Conservation (phyloP, 2,329 filamentous ascomycete species). For the Penicillium sclerotigenum region DNA sequence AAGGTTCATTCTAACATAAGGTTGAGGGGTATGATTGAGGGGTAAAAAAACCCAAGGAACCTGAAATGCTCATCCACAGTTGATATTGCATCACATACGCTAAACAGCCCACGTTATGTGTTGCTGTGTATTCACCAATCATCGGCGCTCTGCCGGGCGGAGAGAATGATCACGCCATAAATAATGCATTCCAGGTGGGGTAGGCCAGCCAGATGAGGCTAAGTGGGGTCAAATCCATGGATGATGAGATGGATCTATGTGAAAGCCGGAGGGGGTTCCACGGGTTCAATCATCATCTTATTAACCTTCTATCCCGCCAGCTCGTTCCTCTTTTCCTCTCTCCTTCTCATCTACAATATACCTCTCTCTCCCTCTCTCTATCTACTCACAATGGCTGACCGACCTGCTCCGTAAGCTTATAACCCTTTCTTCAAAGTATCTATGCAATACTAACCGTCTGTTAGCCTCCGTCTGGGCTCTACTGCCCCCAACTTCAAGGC, state of each 20-base stretch:
- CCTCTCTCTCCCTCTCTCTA: neutral
- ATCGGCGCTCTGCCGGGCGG: conserved; percentile 29
- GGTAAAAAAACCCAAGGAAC: neutral
- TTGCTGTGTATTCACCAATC: conserved; percentile 25
- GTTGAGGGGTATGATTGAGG: neutral
- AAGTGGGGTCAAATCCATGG: conserved; percentile 12
- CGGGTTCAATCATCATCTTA: neutral
- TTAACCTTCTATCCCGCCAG: neutral
- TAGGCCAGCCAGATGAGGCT: neutral
- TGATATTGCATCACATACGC: conserved; percentile 9
- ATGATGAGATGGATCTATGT: conserved; percentile 12
- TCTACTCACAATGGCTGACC: conserved; percentile 41
- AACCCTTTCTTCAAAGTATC: neutral
- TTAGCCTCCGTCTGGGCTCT: conserved; percentile 62
- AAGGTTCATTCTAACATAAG: neutral
- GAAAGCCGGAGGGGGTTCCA: conserved; percentile 13
- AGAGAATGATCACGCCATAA: conserved; percentile 27
- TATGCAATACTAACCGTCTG: conserved; percentile 8
- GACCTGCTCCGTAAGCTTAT: conserved; percentile 43
- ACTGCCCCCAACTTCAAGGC: conserved; percentile 67
- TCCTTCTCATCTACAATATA: conserved; percentile 1
- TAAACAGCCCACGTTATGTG: conserved; percentile 25
- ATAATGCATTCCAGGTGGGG: neutral
- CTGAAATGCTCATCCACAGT: neutral
- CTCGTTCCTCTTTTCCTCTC: neutral